phyloP scores from a whole-genome alignment of 805 yeast genomes.

The Teunomyces gatunensis region DNA sequence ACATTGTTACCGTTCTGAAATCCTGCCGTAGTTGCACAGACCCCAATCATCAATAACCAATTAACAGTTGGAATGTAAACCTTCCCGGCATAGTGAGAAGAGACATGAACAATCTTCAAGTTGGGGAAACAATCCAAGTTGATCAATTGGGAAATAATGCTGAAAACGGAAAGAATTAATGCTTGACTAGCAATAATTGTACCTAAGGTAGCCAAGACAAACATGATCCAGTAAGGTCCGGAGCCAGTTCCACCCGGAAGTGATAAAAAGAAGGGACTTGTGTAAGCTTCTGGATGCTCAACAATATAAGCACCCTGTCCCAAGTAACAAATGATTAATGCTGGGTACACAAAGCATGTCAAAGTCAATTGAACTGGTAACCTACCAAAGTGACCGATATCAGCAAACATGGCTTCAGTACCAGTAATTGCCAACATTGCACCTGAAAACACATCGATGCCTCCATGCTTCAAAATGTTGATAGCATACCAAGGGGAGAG shows the following conservation, averaged over 20 bases:
- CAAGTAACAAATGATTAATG: slow-evolving; percentile 49
- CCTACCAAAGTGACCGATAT: slow-evolving; percentile 55
- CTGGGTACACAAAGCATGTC: slow-evolving; percentile 47
- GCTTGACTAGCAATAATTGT: slow-evolving; percentile 64
- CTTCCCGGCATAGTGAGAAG: slow-evolving; percentile 45
- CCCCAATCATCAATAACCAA: slow-evolving; percentile 50
- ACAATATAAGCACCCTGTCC: slow-evolving; percentile 57
- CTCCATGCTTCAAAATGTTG: slow-evolving; percentile 36
- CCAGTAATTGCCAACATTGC: slow-evolving; percentile 59
- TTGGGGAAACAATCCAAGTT: slow-evolving; percentile 55
- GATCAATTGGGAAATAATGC: slow-evolving; percentile 52
- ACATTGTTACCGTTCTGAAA: slow-evolving; percentile 48
- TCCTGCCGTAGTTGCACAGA: slow-evolving; percentile 50
- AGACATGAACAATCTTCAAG: slow-evolving; percentile 44
- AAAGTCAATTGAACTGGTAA: slow-evolving; percentile 49
- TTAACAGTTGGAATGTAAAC: slow-evolving; percentile 54
- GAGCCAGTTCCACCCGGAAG: slow-evolving; percentile 49
- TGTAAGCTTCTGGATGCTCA: slow-evolving; percentile 34
- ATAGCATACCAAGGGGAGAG: slow-evolving; percentile 54
- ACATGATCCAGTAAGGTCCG: slow-evolving; percentile 48
- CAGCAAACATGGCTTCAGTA: slow-evolving; percentile 64
- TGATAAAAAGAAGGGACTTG: slow-evolving; percentile 47
- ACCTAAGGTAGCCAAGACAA: slow-evolving; percentile 52
- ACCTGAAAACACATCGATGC: slow-evolving; percentile 45
- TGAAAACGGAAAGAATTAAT: slow-evolving; percentile 53